phyloP scores from a whole-genome alignment of 2,329 filamentous ascomycete species.

The Arthrinium phaeospermum region DNA sequence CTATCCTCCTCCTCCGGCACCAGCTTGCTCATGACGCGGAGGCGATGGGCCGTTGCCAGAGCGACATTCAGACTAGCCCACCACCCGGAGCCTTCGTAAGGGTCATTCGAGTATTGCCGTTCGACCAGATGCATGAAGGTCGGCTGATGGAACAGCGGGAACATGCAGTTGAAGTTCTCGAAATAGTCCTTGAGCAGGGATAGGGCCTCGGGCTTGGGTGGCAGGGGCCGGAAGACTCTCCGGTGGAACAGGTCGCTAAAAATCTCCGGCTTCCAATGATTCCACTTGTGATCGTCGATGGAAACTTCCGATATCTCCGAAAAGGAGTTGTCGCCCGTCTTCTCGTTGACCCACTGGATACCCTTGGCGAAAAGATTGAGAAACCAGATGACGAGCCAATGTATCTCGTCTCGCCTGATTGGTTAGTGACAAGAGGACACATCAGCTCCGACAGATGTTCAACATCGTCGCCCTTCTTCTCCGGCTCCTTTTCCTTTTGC shows the following conservation, averaged over 20 bases:
- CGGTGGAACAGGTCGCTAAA: conserved; percentile 91
- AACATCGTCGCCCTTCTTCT: conserved; percentile 71
- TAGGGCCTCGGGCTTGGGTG: conserved; percentile 84
- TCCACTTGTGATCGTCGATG: conserved; percentile 93
- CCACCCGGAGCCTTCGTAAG: conserved; percentile 95
- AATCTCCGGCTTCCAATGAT: conserved; percentile 97
- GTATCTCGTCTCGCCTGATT: conserved; percentile 91
- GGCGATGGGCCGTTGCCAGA: conserved; percentile 87
- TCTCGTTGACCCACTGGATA: conserved; percentile 97
- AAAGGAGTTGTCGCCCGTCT: conserved; percentile 94
- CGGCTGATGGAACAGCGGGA: conserved; percentile 94
- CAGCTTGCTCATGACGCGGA: conserved; percentile 94
- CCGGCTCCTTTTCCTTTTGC: conserved; percentile 51
- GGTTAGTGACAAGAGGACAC: conserved; percentile 96
- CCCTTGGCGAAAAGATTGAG: conserved; percentile 97
- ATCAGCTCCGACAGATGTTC: conserved; percentile 96
- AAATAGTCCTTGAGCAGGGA: conserved; percentile 94
- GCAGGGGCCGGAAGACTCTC: conserved; percentile 81
- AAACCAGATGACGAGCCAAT: conserved; percentile 97
- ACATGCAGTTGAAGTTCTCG: conserved; percentile 99
- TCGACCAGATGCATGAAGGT: conserved; percentile 99
- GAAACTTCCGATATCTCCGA: conserved; percentile 89
- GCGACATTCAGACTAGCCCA: conserved; percentile 97
- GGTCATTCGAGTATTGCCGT: conserved; percentile 88
- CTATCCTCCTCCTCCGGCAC: conserved; percentile 90